These are phyloP conservation scores for Diaporthe amygdali DNA, from an alignment of 2,329 filamentous ascomycete genomes.

Conservation along the genomic window DNA sequence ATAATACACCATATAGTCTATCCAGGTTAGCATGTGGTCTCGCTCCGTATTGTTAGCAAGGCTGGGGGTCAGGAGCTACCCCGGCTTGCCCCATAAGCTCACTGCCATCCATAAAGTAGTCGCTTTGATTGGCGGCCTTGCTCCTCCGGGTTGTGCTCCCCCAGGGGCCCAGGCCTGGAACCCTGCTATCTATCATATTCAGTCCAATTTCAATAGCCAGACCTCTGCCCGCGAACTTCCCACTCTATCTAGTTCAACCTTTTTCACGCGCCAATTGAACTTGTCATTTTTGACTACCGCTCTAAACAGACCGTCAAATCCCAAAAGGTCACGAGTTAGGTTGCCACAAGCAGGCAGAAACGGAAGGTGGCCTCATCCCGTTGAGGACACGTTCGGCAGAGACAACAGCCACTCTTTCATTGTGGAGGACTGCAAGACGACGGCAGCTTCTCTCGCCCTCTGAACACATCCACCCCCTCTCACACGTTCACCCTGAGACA, in stretches of 20 bases:
- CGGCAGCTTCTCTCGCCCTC: background rate
- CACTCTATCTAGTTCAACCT: background rate
- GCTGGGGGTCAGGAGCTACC: constrained; percentile 7
- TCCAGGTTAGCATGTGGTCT: background rate
- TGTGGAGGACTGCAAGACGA: background rate
- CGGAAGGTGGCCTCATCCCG: background rate
- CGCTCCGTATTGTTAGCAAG: background rate
- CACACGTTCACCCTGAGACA: constrained; percentile 22
- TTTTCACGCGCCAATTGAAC: background rate
- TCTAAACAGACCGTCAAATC: background rate
- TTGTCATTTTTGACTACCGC: background rate
- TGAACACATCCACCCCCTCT: background rate
- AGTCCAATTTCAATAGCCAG: background rate
- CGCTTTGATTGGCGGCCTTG: constrained; percentile 6
- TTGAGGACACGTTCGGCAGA: constrained; percentile 23
- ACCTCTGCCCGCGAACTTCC: background rate
- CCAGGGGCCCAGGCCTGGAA: background rate
- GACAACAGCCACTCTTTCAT: background rate
- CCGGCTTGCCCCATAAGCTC: background rate
- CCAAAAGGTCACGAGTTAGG: background rate
- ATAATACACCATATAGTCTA: no score
- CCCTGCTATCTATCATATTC: background rate
- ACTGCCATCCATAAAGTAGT: background rate
- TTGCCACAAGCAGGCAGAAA: background rate
- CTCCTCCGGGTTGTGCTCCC: background rate